Evolutionary conservation across 306 rosid genomes (phyloP), one percentile per base, ranked within the genome.

Genomic region (Quillaja saponaria): DNA sequence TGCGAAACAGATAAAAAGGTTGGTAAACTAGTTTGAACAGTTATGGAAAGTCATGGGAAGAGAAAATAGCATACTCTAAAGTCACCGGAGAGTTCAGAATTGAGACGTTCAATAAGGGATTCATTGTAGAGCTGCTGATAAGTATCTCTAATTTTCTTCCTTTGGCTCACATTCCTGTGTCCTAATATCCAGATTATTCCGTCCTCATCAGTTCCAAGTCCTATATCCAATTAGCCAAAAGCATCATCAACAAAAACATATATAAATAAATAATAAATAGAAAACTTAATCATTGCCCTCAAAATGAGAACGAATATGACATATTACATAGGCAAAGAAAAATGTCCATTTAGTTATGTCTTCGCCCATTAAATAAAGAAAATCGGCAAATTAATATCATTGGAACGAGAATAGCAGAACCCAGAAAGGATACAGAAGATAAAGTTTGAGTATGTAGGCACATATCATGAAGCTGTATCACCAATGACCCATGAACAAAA

Each of bases 41-140:
- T 42, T 42, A 13, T 42, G 33, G 31, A 19, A 59, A 40, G 12
- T 21, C 37, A 55, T 42, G 54, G 15, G 50, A 7, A 52, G 31
- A 3, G 56, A 78, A 34, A 57, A 41, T 15, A 47, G 63, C 88
- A 66, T 94, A 94, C 99, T 74, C 86, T 31, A 69, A 84, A 94
- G 78, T 94, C 87, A 64, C 95, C 88, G 11, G 94, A 89, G 73
- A 94, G 87, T 75, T 87, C 91, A 15, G 85, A 68, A 10, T 72
- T 13, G 49, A 94, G 95, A 58, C 78, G 65, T 38, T 78, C 86
- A 51, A 85, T 49, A 63, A 94, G 95, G 10, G 91, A 80, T 75
- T 89, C 84, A 9, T 85, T 83, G 78, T 81, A 89, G 61, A 89
- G 91, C 71, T 85, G 78, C 41, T 79, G 73, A 77, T 94, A 94